phyloP scores from a whole-genome alignment of 2,329 filamentous ascomycete genomes.

The Ophiobolus disseminans region DNA sequence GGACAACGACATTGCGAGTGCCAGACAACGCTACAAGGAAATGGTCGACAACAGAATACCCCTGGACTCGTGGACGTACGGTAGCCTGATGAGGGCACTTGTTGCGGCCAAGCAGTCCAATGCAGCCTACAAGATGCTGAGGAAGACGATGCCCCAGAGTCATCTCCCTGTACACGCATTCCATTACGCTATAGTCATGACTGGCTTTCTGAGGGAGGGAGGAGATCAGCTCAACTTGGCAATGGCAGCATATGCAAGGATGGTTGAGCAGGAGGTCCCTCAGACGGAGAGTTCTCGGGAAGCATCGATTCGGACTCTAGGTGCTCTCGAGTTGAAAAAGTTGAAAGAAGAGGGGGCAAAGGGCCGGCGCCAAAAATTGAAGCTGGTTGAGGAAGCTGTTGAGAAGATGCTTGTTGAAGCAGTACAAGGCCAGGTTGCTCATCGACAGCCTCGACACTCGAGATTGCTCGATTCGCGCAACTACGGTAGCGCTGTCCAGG shows the following conservation, averaged over 20 bases:
- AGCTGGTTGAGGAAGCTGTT: conserved; percentile 35
- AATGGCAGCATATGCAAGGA: conserved; percentile 56
- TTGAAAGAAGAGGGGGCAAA: conserved; percentile 18
- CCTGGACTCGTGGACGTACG: conserved; percentile 65
- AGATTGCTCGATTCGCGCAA: conserved; percentile 34
- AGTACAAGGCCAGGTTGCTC: conserved; percentile 34
- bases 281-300: conserved; percentile 54
- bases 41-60: conserved; percentile 62
- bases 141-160: conserved; percentile 58
- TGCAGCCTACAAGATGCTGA: conserved; percentile 62
- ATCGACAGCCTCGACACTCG: conserved; percentile 32
- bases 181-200: conserved; percentile 63
- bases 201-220: conserved; percentile 53
- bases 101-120: conserved; percentile 60
- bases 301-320: conserved; percentile 42
- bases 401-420: conserved; percentile 34
- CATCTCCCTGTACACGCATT: conserved; percentile 54
- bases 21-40: conserved; percentile 60
- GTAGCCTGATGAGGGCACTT: conserved; percentile 66
- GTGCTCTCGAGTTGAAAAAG: conserved; percentile 26
- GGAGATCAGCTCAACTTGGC: conserved; percentile 54
- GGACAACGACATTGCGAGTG: conserved; percentile 63
- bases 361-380: conserved; percentile 28
- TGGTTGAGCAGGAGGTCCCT: conserved; percentile 50
- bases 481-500: conserved; percentile 54